Conservation (phyloP, 2,329 filamentous ascomycete genomes). For the Knufia fluminis region DNA sequence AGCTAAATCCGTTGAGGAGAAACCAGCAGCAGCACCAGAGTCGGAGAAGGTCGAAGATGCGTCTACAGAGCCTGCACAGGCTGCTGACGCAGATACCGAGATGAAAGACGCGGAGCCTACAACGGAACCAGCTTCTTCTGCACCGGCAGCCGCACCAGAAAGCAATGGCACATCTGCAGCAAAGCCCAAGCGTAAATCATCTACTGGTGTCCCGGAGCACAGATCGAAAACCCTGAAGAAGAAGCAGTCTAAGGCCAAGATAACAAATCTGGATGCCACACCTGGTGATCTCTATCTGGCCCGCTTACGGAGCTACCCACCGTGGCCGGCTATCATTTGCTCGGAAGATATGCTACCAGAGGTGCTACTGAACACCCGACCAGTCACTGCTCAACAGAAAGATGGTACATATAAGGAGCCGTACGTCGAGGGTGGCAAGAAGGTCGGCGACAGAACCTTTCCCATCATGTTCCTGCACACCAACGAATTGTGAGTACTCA, state of each 20-base stretch:
- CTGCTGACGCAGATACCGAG: slow-evolving; percentile 14
- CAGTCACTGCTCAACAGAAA: slow-evolving; percentile 68
- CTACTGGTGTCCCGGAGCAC: slow-evolving; percentile 52
- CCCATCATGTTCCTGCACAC: slow-evolving; percentile 91
- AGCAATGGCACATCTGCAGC: slow-evolving; percentile 43
- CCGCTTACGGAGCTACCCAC: slow-evolving; percentile 86
- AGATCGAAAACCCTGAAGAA: slow-evolving; percentile 75
- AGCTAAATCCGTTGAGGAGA: slow-evolving; percentile 26
- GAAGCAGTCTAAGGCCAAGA: slow-evolving; percentile 68
- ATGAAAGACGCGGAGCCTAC: slow-evolving; percentile 24
- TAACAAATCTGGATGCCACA: slow-evolving; percentile 67
- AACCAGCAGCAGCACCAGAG: slow-evolving; percentile 16
- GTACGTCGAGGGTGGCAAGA: slow-evolving; percentile 79
- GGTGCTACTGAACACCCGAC: slow-evolving; percentile 64
- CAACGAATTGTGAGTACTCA: slow-evolving; percentile 82
- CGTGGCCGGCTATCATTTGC: slow-evolving; percentile 89
- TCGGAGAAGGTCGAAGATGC: slow-evolving; percentile 10
- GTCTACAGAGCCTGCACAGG: slow-evolving; percentile 2
- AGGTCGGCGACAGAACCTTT: slow-evolving; percentile 74
- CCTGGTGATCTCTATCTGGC: slow-evolving; percentile 89
- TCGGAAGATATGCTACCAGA: slow-evolving; percentile 89
- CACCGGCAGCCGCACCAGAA: slow-evolving; percentile 30
- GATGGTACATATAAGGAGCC: slow-evolving; percentile 85
- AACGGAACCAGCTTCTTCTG: slow-evolving; percentile 26
- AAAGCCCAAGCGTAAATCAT: slow-evolving; percentile 61